A percentile compares a stretch with the other conserved stretches of the same genome.
These are phyloP conservation scores for Phytophthora sansomeana DNA, from an alignment of 352 stramenopile genomes.

Conservation along the genomic window DNA sequence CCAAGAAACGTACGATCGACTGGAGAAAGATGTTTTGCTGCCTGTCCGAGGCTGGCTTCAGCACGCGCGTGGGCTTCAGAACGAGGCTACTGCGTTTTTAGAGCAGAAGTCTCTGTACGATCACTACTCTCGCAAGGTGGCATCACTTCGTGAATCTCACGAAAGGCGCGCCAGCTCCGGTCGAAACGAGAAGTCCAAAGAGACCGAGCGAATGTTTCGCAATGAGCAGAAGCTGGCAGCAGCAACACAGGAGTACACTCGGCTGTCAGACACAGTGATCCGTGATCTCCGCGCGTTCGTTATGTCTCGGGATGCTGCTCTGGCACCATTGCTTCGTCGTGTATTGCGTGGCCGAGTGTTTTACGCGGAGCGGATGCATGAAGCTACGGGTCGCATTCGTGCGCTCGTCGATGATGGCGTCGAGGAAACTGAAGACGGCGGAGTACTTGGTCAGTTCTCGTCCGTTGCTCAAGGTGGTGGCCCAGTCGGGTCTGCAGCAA, in stretches of 20 bases:
- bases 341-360: conserved; percentile 71
- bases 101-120: conserved; percentile 79
- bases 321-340: conserved; percentile 70
- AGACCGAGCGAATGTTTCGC: conserved; percentile 80
- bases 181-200: conserved; percentile 75
- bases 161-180: conserved; percentile 63
- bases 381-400: conserved; percentile 64
- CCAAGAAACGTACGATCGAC: conserved; percentile 54
- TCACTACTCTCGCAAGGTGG: conserved; percentile 84
- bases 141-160: conserved; percentile 61
- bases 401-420: conserved; percentile 51
- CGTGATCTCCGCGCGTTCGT: conserved; percentile 69
- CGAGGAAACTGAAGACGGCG: conserved; percentile 42
- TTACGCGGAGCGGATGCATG: conserved; percentile 63
- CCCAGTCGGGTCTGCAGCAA: conserved; percentile 17
- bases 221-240: conserved; percentile 85
- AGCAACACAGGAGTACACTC: conserved; percentile 72
- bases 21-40: conserved; percentile 71
- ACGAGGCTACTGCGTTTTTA: conserved; percentile 58
- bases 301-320: conserved; percentile 58
- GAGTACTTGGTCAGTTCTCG: conserved; percentile 54
- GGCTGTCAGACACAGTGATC: conserved; percentile 69
- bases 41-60: conserved; percentile 67
- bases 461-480: conserved; percentile 42
- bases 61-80: conserved; percentile 49